These are phyloP conservation scores for sweet orange (Citrus sinensis) DNA, from an alignment of 345 rosid species.

Conservation along the genomic window DNA sequence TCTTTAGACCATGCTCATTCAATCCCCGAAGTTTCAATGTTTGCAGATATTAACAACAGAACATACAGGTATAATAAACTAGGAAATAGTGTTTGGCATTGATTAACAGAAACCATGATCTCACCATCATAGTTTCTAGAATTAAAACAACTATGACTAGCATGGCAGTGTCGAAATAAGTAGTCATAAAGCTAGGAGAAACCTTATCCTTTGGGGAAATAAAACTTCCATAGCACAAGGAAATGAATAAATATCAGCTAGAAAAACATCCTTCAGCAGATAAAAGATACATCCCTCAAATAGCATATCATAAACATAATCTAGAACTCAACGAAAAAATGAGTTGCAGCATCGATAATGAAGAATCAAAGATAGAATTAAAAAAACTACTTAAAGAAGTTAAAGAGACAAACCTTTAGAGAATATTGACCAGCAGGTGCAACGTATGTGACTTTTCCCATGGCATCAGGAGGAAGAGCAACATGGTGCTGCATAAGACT, in stretches of 20 bases:
- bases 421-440: slow-evolving; percentile 99
- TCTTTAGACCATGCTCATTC: background rate
- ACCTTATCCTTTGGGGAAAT: background rate
- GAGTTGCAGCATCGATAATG: background rate
- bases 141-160: background rate
- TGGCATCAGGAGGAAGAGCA: slow-evolving; percentile 91
- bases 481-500: slow-evolving; percentile 87
- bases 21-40: background rate
- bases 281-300: background rate
- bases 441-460: slow-evolving; percentile 92
- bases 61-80: background rate
- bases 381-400: background rate
- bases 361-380: background rate
- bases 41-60: background rate
- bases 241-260: background rate
- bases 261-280: background rate
- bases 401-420: slow-evolving; percentile 55
- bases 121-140: background rate
- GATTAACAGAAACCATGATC: background rate
- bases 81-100: background rate
- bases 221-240: background rate
- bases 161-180: background rate
- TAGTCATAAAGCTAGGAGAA: background rate
- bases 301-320: background rate
- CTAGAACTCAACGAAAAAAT: background rate